A percentile compares a stretch with the other conserved stretches of the same genome.
phyloP scores from a whole-genome alignment of 345 rosid genomes.

The Cochlearia excelsa region DNA sequence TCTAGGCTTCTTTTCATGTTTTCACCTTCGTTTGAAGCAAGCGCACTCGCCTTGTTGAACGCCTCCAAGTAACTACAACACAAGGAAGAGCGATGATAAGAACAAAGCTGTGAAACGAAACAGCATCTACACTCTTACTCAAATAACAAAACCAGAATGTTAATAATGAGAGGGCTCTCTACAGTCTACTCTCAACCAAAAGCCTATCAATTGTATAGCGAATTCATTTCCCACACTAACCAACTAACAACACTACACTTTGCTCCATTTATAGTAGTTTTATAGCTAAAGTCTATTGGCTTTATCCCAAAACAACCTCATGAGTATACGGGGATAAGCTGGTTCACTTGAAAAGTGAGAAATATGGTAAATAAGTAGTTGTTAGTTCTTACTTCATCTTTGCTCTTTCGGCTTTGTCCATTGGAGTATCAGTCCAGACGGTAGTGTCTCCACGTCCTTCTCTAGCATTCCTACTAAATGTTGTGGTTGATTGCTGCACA shows the following conservation, averaged over 20 bases:
- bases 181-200: slow-evolving; percentile 3
- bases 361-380: not conserved
- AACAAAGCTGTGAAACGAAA: slow-evolving; percentile 2
- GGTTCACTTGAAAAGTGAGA: not conserved
- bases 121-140: not conserved
- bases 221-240: not conserved
- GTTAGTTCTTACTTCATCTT: slow-evolving; percentile 59
- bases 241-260: not conserved
- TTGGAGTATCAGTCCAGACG: slow-evolving; percentile 86
- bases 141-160: not conserved
- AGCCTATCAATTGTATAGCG: not conserved
- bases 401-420: slow-evolving; percentile 81
- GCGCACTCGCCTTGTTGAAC: slow-evolving; percentile 71
- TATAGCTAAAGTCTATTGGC: slow-evolving; percentile 1
- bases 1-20: slow-evolving; percentile 47
- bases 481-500: slow-evolving; percentile 60
- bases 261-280: not conserved
- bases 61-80: slow-evolving; percentile 76
- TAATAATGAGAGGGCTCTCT: slow-evolving; percentile 4
- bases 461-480: slow-evolving; percentile 59
- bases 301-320: not conserved
- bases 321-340: too few relatives aligned
- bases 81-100: slow-evolving; percentile 10
- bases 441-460: slow-evolving; percentile 93
- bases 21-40: slow-evolving; percentile 69